Base-by-base conservation (phyloP, 441 rosid species). In the Euphorbia schlechtendalii region DNA sequence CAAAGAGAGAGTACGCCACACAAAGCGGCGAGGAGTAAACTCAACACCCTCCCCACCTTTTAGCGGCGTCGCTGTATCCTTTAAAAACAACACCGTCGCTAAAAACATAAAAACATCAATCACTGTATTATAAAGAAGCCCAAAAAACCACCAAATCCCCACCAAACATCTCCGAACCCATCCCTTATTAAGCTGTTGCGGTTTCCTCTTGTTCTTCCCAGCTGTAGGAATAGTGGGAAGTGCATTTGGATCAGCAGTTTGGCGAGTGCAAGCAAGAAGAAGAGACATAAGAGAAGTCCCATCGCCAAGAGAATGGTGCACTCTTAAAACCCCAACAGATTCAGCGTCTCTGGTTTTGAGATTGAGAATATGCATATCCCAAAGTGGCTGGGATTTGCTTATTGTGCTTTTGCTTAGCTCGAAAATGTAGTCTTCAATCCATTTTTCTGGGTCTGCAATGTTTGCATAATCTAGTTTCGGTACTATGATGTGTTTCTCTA, bases 301-400 rank as follows among this genome's bases (percentile, higher is more conserved):
- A 25, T 80, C 81, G 18, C 86, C 86, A 0, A 78, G 67, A 12
- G 81, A 79, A 77, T 82, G 83, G 70, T 82, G 86, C 61, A 77
- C 65, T 65, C 80, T 65, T 60, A 79, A 69, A 60, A 79, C 32
- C 5, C 59, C 80, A 28, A 65, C 58, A 3, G 84, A 66, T 24
- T 80, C 74, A 4, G 84, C 73, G 13, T 75, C 59, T 0, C 69
- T 64, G 10, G 80, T 76, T 59, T 30, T 74, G 24, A 78, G 21
- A 61, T 82, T 78, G 32, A 78, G 75, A 56, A 82, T 69, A 62
- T 80, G 82, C 4, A 78, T 66, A 36, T 82, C 84, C 84, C 83
- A 82, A 24, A 76, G 52, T 1, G 86, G 84, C 48, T 76, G 74
- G 0, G 84, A 76, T 53, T 8, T 64, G 65, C 58, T 69, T 1